These are phyloP conservation scores for Mrakia gelida DNA, from an alignment of 768 basidiomycete genomes.

Conservation along the genomic window DNA sequence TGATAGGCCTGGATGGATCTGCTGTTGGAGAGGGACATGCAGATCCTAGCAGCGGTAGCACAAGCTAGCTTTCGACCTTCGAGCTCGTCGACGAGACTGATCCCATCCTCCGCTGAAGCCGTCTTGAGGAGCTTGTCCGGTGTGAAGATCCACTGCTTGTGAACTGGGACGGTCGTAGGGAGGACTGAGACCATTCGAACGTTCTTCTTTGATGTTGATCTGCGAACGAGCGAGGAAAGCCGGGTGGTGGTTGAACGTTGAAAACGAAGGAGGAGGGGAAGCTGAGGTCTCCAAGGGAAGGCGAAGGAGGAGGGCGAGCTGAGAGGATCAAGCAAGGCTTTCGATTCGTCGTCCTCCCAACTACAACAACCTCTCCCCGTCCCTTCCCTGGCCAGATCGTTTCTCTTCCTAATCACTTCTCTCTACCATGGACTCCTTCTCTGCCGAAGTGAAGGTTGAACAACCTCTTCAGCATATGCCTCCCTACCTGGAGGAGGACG, in stretches of 20 bases:
- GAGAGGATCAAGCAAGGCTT: neutral
- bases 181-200: neutral
- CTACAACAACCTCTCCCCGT: neutral
- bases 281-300: neutral
- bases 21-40: neutral
- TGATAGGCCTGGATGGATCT: neutral
- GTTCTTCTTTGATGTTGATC: no score
- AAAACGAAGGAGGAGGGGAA: neutral
- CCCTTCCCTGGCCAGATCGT: no score
- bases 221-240: neutral
- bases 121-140: neutral
- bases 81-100: conserved; percentile 12
- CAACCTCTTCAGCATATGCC: neutral
- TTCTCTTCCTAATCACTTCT: neutral
- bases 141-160: conserved; percentile 22
- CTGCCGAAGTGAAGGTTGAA: neutral
- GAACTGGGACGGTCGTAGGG: neutral
- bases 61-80: neutral
- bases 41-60: neutral
- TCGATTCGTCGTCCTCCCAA: neutral
- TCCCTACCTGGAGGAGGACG: conserved; percentile 20
- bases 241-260: neutral
- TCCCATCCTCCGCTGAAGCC: neutral
- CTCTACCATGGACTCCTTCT: conserved; percentile 6
- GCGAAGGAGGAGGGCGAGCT: neutral